A percentile compares a stretch with the other conserved stretches of the same genome.
Conservation (phyloP, 1,139 yeast genomes). For the Wickerhamomyces sp. region DNA sequence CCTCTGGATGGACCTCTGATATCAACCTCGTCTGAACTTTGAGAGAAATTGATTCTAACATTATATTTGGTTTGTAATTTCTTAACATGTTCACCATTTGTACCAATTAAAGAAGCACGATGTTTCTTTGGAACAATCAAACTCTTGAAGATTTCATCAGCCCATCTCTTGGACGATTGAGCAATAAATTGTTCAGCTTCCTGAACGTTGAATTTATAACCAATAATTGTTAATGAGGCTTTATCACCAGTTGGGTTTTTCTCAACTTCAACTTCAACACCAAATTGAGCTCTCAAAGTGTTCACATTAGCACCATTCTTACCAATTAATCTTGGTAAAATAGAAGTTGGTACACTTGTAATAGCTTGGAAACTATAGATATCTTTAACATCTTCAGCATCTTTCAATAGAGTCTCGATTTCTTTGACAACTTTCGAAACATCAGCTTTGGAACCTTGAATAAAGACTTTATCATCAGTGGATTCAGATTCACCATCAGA, state of each 20-base stretch:
- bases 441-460: conserved; percentile 59
- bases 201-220: conserved; percentile 75
- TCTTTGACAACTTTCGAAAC: conserved; percentile 51
- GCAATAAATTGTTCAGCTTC: conserved; percentile 61
- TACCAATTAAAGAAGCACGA: conserved; percentile 83
- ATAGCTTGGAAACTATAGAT: conserved; percentile 53
- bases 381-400: conserved; percentile 57
- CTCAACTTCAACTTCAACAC: conserved; percentile 69
- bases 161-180: conserved; percentile 66
- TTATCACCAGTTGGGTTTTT: conserved; percentile 37
- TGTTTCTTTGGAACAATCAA: conserved; percentile 69
- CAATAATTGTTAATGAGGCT: conserved; percentile 60
- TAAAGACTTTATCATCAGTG: conserved; percentile 44
- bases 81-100: conserved; percentile 74
- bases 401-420: conserved; percentile 51
- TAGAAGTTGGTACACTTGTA: conserved; percentile 58
- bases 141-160: conserved; percentile 69
- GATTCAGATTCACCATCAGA: conserved; percentile 34
- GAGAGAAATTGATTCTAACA: conserved; percentile 77
- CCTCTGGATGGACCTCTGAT: conserved; percentile 91
- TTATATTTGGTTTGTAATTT: conserved; percentile 87
- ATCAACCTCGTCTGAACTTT: conserved; percentile 56
- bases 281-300: conserved; percentile 69
- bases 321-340: conserved; percentile 82
- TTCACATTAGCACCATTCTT: conserved; percentile 76